Evolutionary conservation across 768 basidiomycete species (phyloP).

Genomic region (Serendipita sp.): DNA sequence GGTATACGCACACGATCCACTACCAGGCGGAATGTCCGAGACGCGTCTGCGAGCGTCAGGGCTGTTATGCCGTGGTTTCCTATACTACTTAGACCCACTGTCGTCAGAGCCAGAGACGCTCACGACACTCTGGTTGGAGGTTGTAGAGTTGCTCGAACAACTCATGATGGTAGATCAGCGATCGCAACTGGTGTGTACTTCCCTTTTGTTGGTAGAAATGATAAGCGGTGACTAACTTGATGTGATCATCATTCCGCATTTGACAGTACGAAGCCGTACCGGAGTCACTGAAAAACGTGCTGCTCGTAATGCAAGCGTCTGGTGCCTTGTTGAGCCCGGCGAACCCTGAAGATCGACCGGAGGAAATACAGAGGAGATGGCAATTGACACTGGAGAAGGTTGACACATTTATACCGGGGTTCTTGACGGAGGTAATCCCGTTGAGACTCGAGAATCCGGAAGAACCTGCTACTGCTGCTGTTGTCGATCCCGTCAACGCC

Average conservation of each 20-base stretch:
- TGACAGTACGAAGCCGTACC: slow-evolving; percentile 82
- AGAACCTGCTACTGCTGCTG: background rate
- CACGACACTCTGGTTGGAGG: slow-evolving; percentile 71
- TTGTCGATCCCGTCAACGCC: background rate
- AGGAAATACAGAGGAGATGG: slow-evolving; percentile 60
- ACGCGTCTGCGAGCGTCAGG: slow-evolving; percentile 76
- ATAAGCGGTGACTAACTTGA: too few relatives aligned
- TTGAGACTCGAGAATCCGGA: slow-evolving; percentile 7
- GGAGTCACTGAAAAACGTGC: slow-evolving; percentile 90
- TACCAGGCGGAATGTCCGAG: slow-evolving; percentile 64
- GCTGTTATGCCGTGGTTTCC: slow-evolving; percentile 88
- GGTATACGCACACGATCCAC: slow-evolving; percentile 59
- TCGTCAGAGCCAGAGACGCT: slow-evolving; percentile 38
- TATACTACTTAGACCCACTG: slow-evolving; percentile 42
- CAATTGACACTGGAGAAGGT: slow-evolving; percentile 69
- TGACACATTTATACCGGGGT: slow-evolving; percentile 84
- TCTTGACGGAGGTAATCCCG: slow-evolving; percentile 53
- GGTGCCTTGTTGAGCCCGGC: slow-evolving; percentile 60
- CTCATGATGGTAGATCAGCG: slow-evolving; percentile 74
- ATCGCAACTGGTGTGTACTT: slow-evolving; percentile 63
- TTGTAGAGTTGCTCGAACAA: slow-evolving; percentile 76
- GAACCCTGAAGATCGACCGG: slow-evolving; percentile 29
- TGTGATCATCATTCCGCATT: background rate
- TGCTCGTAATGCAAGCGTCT: slow-evolving; percentile 90
- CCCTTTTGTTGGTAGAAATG: background rate